Evolutionary conservation across 805 yeast genomes (phyloP).

Genomic region (Kluyveromyces nonfermentans): DNA sequence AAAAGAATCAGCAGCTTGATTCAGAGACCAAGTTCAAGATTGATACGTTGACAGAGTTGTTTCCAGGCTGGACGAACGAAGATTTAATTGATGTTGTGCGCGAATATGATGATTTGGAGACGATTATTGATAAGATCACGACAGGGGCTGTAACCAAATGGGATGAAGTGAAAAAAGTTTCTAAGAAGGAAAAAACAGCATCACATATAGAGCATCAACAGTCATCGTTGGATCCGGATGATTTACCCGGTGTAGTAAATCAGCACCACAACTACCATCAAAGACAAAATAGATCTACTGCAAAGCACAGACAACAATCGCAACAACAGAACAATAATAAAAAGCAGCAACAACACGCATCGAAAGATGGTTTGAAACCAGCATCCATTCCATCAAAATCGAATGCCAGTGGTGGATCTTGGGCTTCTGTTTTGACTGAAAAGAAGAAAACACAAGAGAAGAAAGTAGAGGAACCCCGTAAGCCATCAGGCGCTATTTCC

Average conservation of each 20-base stretch:
- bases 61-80: conserved; percentile 89
- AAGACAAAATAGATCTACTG: conserved; percentile 8
- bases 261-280: conserved; percentile 1
- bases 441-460: conserved; percentile 11
- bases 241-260: background rate
- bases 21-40: conserved; percentile 33
- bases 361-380: conserved; percentile 18
- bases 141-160: conserved; percentile 86
- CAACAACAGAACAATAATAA: conserved; percentile 10
- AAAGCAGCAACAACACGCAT: conserved; percentile 9
- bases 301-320: conserved; percentile 12
- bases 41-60: conserved; percentile 64
- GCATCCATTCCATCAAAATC: conserved; percentile 19
- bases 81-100: conserved; percentile 68
- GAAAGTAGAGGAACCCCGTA: conserved; percentile 6
- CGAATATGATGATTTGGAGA: conserved; percentile 71
- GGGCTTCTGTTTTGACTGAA: conserved; percentile 31
- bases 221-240: conserved; percentile 4
- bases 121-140: conserved; percentile 77
- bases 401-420: conserved; percentile 24
- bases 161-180: conserved; percentile 77
- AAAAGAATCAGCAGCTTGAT: conserved; percentile 12
- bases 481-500: background rate
- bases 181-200: conserved; percentile 40
- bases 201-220: conserved; percentile 16